These are phyloP conservation scores for Boletellus emodensis DNA, from an alignment of 768 basidiomycete genomes.

Conservation along the genomic window DNA sequence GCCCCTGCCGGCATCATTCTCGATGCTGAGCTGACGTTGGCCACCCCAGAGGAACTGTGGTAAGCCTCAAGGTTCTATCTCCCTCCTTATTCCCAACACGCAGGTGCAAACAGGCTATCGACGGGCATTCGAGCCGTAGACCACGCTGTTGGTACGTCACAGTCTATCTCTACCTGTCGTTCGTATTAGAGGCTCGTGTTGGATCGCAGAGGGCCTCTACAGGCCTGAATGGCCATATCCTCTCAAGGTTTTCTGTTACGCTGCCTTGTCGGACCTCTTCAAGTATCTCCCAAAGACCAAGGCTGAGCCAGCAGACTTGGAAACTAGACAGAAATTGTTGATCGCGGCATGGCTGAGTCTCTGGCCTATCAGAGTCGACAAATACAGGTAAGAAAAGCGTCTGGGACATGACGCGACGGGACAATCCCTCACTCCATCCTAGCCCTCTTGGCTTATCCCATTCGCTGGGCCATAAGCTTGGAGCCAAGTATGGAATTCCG, in stretches of 20 bases:
- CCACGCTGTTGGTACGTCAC: slow-evolving; percentile 62
- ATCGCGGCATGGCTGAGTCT: slow-evolving; percentile 79
- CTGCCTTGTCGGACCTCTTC: slow-evolving; percentile 69
- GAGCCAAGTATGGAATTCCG: slow-evolving; percentile 69
- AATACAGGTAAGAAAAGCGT: slow-evolving; percentile 42
- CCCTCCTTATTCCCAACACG: slow-evolving; percentile 8
- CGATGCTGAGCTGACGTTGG: slow-evolving; percentile 69
- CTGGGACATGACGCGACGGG: neutral
- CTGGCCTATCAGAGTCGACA: slow-evolving; percentile 60
- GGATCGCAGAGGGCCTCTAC: slow-evolving; percentile 51
- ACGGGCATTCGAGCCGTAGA: slow-evolving; percentile 77
- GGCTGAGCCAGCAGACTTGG: slow-evolving; percentile 51
- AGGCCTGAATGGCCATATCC: slow-evolving; percentile 52
- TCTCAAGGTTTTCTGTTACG: slow-evolving; percentile 59
- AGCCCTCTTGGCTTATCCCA: slow-evolving; percentile 76
- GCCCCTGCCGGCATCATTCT: slow-evolving; percentile 72
- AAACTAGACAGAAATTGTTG: slow-evolving; percentile 64
- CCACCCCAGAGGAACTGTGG: slow-evolving; percentile 76
- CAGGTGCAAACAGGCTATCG: slow-evolving; percentile 53
- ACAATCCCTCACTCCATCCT: neutral
- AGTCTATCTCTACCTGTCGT: neutral
- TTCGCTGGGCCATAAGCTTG: slow-evolving; percentile 67
- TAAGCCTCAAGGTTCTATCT: slow-evolving; percentile 24
- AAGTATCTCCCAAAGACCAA: slow-evolving; percentile 66
- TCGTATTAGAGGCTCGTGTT: neutral